Conservation (phyloP, 257 asterid genomes). For the Gentiana dahurica region DNA sequence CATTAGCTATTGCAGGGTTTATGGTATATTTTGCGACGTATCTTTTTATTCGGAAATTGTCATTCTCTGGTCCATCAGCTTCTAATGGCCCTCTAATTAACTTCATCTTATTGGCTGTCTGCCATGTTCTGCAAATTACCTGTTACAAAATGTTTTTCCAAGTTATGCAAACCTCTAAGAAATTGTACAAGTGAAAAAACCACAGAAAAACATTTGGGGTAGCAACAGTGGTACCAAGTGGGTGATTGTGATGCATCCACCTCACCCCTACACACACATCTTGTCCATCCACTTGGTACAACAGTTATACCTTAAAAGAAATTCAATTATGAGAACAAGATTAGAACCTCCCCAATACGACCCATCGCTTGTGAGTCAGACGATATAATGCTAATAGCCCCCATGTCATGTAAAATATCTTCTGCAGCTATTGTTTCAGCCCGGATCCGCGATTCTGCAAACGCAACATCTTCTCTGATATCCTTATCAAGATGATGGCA, state of each 20-base stretch:
- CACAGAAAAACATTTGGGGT: too few species aligned
- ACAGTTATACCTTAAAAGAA: too few species aligned
- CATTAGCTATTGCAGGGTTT: conserved; percentile 89
- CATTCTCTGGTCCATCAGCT: conserved; percentile 39
- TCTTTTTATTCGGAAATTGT: conserved; percentile 79
- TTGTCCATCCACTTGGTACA: too few species aligned
- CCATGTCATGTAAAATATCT: conserved; percentile 96
- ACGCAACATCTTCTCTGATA: conserved; percentile 87
- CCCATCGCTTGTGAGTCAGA: conserved; percentile 99
- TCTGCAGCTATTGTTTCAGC: conserved; percentile 99
- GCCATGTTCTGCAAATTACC: conserved; percentile 98
- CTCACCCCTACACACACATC: too few species aligned
- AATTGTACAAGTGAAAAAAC: too few species aligned
- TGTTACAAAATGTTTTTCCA: conserved; percentile 22
- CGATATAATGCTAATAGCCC: conserved; percentile 93
- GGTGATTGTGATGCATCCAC: too few species aligned
- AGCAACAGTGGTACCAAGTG: too few species aligned
- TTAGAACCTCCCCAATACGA: conserved; percentile 80
- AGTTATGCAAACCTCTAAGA: too few species aligned
- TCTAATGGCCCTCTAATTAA: conserved; percentile 65
- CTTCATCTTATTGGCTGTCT: conserved; percentile 97
- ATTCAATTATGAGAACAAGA: not conserved
- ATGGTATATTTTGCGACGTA: conserved; percentile 90
- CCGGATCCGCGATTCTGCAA: conserved; percentile 97
- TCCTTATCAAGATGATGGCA: conserved; percentile 97